Conservation (phyloP, 345 rosid genomes). For the Microcos paniculata region DNA sequence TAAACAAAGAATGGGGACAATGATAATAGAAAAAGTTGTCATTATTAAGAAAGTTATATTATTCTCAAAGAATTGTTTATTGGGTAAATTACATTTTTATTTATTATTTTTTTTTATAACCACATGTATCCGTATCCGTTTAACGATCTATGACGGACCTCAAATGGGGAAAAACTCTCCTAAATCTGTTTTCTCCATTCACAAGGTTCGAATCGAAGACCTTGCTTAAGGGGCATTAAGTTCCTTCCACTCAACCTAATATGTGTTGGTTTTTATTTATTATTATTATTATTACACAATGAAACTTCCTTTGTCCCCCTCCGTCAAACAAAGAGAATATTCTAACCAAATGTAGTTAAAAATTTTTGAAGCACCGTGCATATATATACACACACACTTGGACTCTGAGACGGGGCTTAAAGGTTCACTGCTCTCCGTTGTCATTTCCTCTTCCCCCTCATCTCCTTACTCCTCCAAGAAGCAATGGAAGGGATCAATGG, state of each 20-base stretch:
- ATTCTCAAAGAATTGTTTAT: not conserved
- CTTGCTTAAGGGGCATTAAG: too few relatives aligned
- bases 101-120: too few relatives aligned
- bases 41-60: not conserved
- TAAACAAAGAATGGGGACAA: not conserved
- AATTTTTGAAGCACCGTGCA: not conserved
- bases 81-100: too few relatives aligned
- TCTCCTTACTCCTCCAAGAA: conserved; percentile 16
- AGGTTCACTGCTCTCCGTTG: not conserved
- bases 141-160: too few relatives aligned
- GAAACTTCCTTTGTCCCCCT: too few relatives aligned
- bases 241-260: too few relatives aligned
- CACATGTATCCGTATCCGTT: too few relatives aligned
- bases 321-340: conserved; percentile 29
- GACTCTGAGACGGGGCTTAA: not conserved
- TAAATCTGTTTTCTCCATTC: too few relatives aligned
- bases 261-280: too few relatives aligned
- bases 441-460: not conserved
- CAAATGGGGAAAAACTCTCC: too few relatives aligned
- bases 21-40: not conserved
- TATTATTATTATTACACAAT: too few relatives aligned
- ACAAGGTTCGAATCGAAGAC: too few relatives aligned
- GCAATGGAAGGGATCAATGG: conserved; percentile 41
- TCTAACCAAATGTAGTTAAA: conserved; percentile 18
- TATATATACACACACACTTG: not conserved